Conservation (phyloP, 2,329 filamentous ascomycete species). For the Alternaria dauci region DNA sequence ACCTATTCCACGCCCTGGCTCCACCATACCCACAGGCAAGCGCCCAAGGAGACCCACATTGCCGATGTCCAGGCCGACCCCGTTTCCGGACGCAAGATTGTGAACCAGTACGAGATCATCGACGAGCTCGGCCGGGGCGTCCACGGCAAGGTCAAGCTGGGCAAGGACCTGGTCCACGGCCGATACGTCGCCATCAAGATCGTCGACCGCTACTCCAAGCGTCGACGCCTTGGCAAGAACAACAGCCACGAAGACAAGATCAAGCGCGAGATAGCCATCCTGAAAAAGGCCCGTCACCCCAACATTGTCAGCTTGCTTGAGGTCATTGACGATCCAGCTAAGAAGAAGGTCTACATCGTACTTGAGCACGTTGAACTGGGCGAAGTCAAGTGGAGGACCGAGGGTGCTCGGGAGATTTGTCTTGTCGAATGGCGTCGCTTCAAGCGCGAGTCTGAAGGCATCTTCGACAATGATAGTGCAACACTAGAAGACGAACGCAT, state of each 20-base stretch:
- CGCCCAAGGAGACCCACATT: constrained; percentile 76
- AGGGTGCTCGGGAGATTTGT: constrained; percentile 83
- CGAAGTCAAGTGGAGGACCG: constrained; percentile 92
- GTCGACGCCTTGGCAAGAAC: constrained; percentile 81
- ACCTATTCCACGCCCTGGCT: constrained; percentile 61
- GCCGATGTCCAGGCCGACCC: constrained; percentile 89
- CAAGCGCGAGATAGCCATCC: constrained; percentile 94
- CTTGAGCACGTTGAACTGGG: constrained; percentile 94
- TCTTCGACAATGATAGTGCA: constrained; percentile 54
- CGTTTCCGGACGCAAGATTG: constrained; percentile 89
- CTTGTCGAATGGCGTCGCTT: constrained; percentile 82
- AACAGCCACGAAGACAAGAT: constrained; percentile 80
- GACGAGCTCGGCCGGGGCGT: constrained; percentile 95
- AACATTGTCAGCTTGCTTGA: constrained; percentile 95
- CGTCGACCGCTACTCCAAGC: constrained; percentile 93
- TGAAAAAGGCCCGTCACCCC: constrained; percentile 98
- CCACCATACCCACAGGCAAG: constrained; percentile 59
- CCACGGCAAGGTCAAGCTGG: constrained; percentile 97
- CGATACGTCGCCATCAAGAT: constrained; percentile 97
- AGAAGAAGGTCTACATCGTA: constrained; percentile 98
- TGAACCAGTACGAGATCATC: constrained; percentile 98
- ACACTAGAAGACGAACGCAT: constrained; percentile 57
- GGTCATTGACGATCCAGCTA: constrained; percentile 95
- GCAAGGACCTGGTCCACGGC: constrained; percentile 76
- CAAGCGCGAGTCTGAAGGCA: constrained; percentile 70